phyloP scores from a whole-genome alignment of 78 protist genomes.

The Dictyostelium discoideum region dicty_2.7 NC_007090.3:2029501-2030000 shows the following conservation, averaged over 20 bases:
- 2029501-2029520: slow-evolving; percentile 40
- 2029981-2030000: slow-evolving; percentile 96
- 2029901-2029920: slow-evolving; percentile 79
- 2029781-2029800: slow-evolving; percentile 70
- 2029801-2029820: slow-evolving; percentile 93
- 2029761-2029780: slow-evolving; percentile 89
- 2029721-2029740: slow-evolving; percentile 87
- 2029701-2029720: slow-evolving; percentile 58
- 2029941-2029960: slow-evolving; percentile 26
- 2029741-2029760: slow-evolving; percentile 87
- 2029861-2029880: slow-evolving; percentile 23
- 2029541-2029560: slow-evolving; percentile 74
- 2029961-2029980: slow-evolving; percentile 42
- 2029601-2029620: slow-evolving; percentile 64
- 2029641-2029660: slow-evolving; percentile 46
- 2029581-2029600: slow-evolving; percentile 66
- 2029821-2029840: slow-evolving; percentile 86
- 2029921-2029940: slow-evolving; percentile 53
- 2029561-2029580: slow-evolving; percentile 66
- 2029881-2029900: slow-evolving; percentile 61
- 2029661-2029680: slow-evolving; percentile 21
- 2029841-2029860: slow-evolving; percentile 30
- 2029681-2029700: slow-evolving; percentile 12
- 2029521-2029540: slow-evolving; percentile 37
- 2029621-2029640: slow-evolving; percentile 72